phyloP scores from a whole-genome alignment of 164 flowering plant genomes.

The Saururus chinensis region DNA sequence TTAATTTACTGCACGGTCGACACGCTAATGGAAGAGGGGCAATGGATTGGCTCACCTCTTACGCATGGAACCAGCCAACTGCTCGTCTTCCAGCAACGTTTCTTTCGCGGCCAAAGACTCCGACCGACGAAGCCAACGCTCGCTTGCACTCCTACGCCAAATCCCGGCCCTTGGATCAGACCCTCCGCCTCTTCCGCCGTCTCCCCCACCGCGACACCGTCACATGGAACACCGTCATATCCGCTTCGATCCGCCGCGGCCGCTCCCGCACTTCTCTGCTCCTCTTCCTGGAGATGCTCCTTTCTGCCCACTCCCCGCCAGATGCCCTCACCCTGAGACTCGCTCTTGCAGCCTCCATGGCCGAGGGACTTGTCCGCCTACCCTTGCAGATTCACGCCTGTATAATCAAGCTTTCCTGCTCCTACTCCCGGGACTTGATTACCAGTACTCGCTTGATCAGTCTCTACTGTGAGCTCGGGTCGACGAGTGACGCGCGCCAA shows the following conservation, averaged over 20 bases:
- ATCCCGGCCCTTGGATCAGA: constrained; percentile 14
- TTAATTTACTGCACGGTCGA: too few relatives aligned
- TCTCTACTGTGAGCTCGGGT: constrained; percentile 9
- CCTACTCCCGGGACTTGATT: constrained; percentile 11
- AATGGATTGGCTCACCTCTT: too few relatives aligned
- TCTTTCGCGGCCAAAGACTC: too few relatives aligned
- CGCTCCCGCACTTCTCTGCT: constrained; percentile 7
- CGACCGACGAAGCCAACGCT: too few relatives aligned
- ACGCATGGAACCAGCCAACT: too few relatives aligned
- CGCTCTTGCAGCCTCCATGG: constrained; percentile 10
- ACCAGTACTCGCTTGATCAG: constrained; percentile 12
- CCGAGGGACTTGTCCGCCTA: constrained; percentile 5
- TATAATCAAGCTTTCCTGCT: constrained; percentile 10
- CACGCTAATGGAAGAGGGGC: too few relatives aligned
- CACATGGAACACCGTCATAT: constrained; percentile 12
- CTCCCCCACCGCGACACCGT: constrained; percentile 11
- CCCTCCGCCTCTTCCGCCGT: constrained; percentile 14
- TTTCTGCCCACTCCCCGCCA: constrained; percentile 1
- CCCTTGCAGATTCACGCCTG: constrained; percentile 16
- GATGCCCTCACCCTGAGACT: constrained; percentile 15
- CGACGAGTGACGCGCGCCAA: constrained; percentile 4
- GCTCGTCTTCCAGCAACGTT: too few relatives aligned
- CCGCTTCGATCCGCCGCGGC: constrained; percentile 6
- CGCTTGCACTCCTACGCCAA: too few relatives aligned
- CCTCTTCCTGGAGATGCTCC: constrained; percentile 16